Evolutionary conservation across 139 green algal genomes (phyloP), one percentile per base, ranked within the genome.

Genomic region (Tetraselmis chui): DNA sequence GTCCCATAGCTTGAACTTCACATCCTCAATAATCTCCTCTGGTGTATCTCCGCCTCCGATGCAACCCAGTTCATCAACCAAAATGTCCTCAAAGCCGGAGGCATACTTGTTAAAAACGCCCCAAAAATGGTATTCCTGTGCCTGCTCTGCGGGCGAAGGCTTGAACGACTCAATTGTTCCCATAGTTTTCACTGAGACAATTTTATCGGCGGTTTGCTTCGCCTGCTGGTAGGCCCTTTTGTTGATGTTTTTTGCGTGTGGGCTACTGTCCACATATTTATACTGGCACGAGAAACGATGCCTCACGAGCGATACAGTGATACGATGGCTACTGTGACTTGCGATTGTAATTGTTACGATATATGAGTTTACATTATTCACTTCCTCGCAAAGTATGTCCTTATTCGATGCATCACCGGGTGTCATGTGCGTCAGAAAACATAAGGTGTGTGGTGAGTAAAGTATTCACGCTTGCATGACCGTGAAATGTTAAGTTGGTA

Each of bases 101-200:
- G 45, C 45, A 67, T 67, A 67, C 45, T 18, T 5, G 45, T 67
- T 67, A 5, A 67, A 67, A 67, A 67, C 45, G 45, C 45, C 45
- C 45, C 45, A 67, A 67, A 67, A 67, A 67, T 67, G 45, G 45
- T 67, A 18, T 67, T 67, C 45, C 45, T 67, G 45, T 67, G 45
- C 45, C 45, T 67, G 45, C 45, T 67, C 45, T 67, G 45, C 45
- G 45, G 45, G 45, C 18, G 45, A 67, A 67, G 45, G 45, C 45
- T 25, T 67, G 45, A 67, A 67, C 45, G 45, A 67, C 45, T 67
- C 45, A 67, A 67, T 67, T 67, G 45, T 67, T 67, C 45, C 45
- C 45, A 67, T 67, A 67, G 45, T 67, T 67, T 67, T 67, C 45
- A 67, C 45, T 67, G 45, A 67, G 45, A 67, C 45, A 67, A 67